phyloP scores from a whole-genome alignment of 768 basidiomycete genomes.

The Phanerochaete sordida region DNA sequence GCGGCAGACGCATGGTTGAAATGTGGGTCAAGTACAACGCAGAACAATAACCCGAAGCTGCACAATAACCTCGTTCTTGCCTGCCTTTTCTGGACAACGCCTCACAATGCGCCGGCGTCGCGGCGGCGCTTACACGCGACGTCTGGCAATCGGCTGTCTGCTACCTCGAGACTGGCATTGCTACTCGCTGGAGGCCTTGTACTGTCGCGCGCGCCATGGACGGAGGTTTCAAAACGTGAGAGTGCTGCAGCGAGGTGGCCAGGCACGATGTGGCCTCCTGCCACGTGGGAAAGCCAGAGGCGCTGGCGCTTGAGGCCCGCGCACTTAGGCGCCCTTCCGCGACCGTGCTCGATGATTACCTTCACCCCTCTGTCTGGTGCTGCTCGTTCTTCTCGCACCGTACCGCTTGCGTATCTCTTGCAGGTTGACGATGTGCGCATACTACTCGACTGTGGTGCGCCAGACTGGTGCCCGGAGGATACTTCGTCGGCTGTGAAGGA shows the following conservation, averaged over 20 bases:
- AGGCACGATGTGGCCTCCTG: no score
- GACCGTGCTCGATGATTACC: constrained; percentile 68
- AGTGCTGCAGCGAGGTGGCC: no score
- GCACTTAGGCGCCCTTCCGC: neutral
- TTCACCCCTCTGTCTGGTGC: constrained; percentile 90
- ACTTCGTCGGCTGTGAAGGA: constrained; percentile 19
- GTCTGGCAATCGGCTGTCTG: constrained; percentile 57
- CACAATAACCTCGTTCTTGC: constrained; percentile 8
- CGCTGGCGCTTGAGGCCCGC: neutral
- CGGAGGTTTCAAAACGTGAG: no score
- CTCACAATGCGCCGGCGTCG: constrained; percentile 4
- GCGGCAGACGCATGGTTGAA: constrained; percentile 1
- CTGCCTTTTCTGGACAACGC: constrained; percentile 7
- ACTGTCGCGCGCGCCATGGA: no score
- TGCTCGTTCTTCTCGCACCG: constrained; percentile 59
- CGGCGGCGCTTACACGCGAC: constrained; percentile 55
- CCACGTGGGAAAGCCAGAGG: no score
- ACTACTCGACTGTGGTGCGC: constrained; percentile 92
- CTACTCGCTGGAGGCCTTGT: no score
- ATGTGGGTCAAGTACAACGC: constrained; percentile 11
- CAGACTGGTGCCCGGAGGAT: constrained; percentile 74
- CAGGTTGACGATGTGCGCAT: constrained; percentile 94
- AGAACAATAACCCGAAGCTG: constrained; percentile 9
- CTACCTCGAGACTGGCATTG: no score
- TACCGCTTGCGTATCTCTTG: constrained; percentile 79